These are phyloP conservation scores for Themeda triandra DNA, from an alignment of 176 grass and related monocot species.

Conservation along the genomic window DNA sequence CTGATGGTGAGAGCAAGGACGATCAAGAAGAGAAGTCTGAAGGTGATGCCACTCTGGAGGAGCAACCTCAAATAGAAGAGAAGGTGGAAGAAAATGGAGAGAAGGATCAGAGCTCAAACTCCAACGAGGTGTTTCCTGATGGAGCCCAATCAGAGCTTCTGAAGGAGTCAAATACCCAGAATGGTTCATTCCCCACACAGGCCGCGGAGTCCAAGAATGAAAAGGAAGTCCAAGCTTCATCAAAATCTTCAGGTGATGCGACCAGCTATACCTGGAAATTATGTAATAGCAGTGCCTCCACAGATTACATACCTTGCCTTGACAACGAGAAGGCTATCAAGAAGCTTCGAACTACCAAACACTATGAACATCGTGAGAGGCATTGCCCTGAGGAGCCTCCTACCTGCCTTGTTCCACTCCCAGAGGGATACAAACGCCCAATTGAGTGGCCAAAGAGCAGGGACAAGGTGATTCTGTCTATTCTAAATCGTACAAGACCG, in stretches of 20 bases:
- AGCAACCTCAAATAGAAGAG: conserved; percentile 50
- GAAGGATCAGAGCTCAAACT: conserved; percentile 39
- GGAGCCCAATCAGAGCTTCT: conserved; percentile 80
- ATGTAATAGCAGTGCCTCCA: conserved; percentile 52
- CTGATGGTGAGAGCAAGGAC: conserved; percentile 38
- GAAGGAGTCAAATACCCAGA: conserved; percentile 75
- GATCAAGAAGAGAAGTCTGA: conserved; percentile 49
- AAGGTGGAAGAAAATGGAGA: conserved; percentile 59
- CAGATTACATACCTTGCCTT: conserved; percentile 98
- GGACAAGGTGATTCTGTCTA: conserved; percentile 66
- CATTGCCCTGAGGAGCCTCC: conserved; percentile 88
- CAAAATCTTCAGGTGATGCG: conserved; percentile 38
- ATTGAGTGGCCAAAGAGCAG: conserved; percentile 85
- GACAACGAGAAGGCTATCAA: conserved; percentile 93
- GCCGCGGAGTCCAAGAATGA: conserved; percentile 84
- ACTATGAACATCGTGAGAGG: conserved; percentile 96
- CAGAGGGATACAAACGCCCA: conserved; percentile 65
- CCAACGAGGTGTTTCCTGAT: conserved; percentile 62
- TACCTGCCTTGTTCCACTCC: conserved; percentile 87
- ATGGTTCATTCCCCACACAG: conserved; percentile 77
- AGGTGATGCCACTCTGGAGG: conserved; percentile 16
- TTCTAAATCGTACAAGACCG: conserved; percentile 15
- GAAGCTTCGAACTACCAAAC: conserved; percentile 76
- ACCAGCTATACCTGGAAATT: conserved; percentile 76
- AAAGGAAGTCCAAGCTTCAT: conserved; percentile 53